These are phyloP conservation scores for Hypholoma sublateritium DNA, from an alignment of 768 basidiomycete species.

Conservation along the genomic window DNA sequence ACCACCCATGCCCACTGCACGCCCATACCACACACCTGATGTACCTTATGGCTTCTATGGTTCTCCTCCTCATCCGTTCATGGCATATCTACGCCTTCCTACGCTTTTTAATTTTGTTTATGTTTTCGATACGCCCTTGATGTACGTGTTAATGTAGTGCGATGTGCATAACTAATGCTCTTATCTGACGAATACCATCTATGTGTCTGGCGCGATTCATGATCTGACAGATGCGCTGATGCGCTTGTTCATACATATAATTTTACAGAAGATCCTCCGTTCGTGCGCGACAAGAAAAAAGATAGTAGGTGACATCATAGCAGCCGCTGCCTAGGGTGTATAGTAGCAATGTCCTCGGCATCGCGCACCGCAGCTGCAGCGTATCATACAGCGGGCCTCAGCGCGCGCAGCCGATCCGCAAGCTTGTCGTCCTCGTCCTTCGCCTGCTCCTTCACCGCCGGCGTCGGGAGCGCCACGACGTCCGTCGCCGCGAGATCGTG, in stretches of 20 bases:
- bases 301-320: not conserved
- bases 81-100: not conserved
- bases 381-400: slow-evolving; percentile 70
- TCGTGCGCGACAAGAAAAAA: not conserved
- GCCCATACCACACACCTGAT: not conserved
- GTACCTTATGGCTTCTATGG: not conserved
- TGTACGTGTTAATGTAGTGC: slow-evolving; percentile 5
- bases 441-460: slow-evolving; percentile 45
- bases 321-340: not conserved
- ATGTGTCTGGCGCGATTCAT: no score
- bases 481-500: slow-evolving; percentile 81
- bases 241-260: slow-evolving; percentile 6
- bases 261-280: slow-evolving; percentile 1
- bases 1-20: not conserved
- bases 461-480: slow-evolving; percentile 56
- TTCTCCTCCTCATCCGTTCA: not conserved
- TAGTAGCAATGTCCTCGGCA: not conserved
- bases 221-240: not conserved
- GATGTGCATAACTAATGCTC: not conserved
- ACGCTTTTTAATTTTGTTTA: not conserved
- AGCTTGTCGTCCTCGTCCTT: slow-evolving; percentile 80
- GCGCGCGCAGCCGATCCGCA: slow-evolving; percentile 84
- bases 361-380: not conserved
- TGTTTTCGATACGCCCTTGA: not conserved
- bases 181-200: not conserved